These are phyloP conservation scores for Serendipita indica DNA, from an alignment of 768 basidiomycete species.

Conservation along the genomic window DNA sequence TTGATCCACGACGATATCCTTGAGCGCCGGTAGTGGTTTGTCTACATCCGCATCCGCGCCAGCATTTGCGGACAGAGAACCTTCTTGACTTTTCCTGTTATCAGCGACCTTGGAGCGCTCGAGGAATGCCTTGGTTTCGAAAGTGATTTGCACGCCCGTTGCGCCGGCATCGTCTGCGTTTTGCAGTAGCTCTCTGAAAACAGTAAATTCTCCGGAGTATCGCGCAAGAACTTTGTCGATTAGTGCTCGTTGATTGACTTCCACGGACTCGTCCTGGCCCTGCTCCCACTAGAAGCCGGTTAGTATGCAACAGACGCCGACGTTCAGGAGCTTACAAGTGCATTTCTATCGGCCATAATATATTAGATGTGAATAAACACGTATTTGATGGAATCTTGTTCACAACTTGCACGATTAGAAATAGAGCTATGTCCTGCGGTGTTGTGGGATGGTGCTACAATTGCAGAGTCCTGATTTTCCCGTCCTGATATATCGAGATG, in stretches of 20 bases:
- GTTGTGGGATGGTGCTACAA: too few species aligned
- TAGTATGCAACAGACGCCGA: too few species aligned
- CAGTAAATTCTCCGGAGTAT: slow-evolving; percentile 91
- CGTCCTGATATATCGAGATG: too few species aligned
- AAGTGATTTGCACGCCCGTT: slow-evolving; percentile 59
- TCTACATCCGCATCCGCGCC: not conserved
- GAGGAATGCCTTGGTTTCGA: slow-evolving; percentile 46
- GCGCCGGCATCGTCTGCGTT: slow-evolving; percentile 89
- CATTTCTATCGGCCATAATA: too few species aligned
- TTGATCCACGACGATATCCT: slow-evolving; percentile 34
- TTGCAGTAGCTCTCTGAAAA: slow-evolving; percentile 77
- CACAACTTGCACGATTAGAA: too few species aligned
- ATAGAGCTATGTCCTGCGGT: too few species aligned
- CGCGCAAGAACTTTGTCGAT: slow-evolving; percentile 94
- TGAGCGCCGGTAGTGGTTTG: not conserved
- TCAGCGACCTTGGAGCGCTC: slow-evolving; percentile 16
- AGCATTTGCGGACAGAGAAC: not conserved
- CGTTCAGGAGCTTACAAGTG: too few species aligned
- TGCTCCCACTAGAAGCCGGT: slow-evolving; percentile 28
- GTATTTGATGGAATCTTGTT: too few species aligned
- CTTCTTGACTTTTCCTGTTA: not conserved
- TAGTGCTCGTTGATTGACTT: slow-evolving; percentile 90
- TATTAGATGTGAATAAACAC: too few species aligned
- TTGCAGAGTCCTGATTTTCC: too few species aligned
- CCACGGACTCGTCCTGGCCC: slow-evolving; percentile 69